Evolutionary conservation across 208 protist species (phyloP), one percentile per base, ranked within the genome.

Genomic region (Leptomonas pyrrhocoris): DNA sequence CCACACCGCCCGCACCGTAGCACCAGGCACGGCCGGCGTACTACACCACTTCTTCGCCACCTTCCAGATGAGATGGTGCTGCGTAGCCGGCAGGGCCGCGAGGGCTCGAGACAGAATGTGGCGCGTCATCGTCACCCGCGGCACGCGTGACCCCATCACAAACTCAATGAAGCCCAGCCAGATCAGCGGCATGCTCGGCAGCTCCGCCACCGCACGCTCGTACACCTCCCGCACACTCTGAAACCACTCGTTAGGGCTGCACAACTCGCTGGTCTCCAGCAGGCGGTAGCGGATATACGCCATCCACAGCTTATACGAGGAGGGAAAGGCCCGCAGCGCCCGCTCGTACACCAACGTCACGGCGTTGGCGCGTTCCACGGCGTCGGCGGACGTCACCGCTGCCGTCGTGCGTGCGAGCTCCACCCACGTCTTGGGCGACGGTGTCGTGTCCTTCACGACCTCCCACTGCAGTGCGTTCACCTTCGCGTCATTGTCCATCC

Each of bases 291-390:
- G 40, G 48, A 94, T 77, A 55, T 96, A 96, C 28, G 64, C 68
- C 63, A 56, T 76, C 89, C 91, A 96, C 15, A 96, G 74, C 66
- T 94, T 96, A 73, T 93, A 96, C 11, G 90, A 96, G 19, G 81
- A 83, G 18, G 85, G 76, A 25, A 90, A 83, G 4, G 81, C 84
- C 8, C 88, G 78, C 15, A 94, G 34, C 2, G 88, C 86, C 15
- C 91, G 84, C 63, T 96, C 91, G 66, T 88, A 96, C 16, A 81
- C 76, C 31, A 90, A 61, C 51, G 84, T 88, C 6, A 90, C 77
- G 15, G 84, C 83, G 54, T 94, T 94, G 27, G 82, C 79, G 46
- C 85, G 65, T 18, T 74, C 80, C 11, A 67, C 73, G 4, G 45
- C 45, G 53, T 83, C 74, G 1, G 48, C 31, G 15, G 57, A 76